Percentiles rank a stretch among this genome's conserved stretches.
Evolutionary conservation across 192 early-diverging fungal species (phyloP).

Genomic region (Linnemannia hyalina): DNA sequence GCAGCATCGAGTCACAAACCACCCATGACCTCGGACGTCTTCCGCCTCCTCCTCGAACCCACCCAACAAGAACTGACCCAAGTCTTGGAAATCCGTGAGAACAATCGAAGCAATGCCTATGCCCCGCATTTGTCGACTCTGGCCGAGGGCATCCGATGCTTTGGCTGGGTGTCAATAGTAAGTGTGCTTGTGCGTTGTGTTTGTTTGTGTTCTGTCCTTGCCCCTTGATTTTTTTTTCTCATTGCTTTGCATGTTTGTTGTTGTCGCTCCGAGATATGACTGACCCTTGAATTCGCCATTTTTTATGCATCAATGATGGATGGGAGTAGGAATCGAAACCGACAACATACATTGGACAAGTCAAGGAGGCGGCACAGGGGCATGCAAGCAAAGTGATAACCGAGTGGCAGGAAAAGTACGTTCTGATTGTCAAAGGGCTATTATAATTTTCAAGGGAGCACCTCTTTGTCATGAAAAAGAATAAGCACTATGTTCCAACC

Average conservation of each 20-base stretch:
- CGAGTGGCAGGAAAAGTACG: constrained; percentile 89
- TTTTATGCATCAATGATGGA: neutral
- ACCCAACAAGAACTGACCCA: constrained; percentile 76
- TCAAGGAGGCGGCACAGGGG: constrained; percentile 92
- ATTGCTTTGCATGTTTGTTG: neutral
- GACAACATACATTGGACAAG: constrained; percentile 87
- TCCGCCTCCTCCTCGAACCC: constrained; percentile 77
- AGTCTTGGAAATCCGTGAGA: constrained; percentile 78
- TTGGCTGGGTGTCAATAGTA: constrained; percentile 93
- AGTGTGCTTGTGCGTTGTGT: constrained; percentile 16
- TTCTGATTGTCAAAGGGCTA: neutral
- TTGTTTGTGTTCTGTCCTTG: neutral
- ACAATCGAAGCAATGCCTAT: constrained; percentile 78
- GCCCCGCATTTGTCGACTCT: constrained; percentile 89
- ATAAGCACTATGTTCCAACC: neutral
- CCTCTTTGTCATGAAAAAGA: neutral
- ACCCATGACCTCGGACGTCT: constrained; percentile 62
- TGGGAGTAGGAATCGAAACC: constrained; percentile 82
- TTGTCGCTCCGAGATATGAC: neutral
- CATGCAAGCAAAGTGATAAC: constrained; percentile 91
- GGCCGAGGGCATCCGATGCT: constrained; percentile 88
- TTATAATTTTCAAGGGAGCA: neutral
- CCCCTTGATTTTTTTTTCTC: too few species aligned
- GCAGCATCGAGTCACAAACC: constrained; percentile 86
- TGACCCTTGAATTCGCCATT: neutral